Conservation (phyloP, 2,329 filamentous ascomycete species). For the Nakataea oryzae region DNA sequence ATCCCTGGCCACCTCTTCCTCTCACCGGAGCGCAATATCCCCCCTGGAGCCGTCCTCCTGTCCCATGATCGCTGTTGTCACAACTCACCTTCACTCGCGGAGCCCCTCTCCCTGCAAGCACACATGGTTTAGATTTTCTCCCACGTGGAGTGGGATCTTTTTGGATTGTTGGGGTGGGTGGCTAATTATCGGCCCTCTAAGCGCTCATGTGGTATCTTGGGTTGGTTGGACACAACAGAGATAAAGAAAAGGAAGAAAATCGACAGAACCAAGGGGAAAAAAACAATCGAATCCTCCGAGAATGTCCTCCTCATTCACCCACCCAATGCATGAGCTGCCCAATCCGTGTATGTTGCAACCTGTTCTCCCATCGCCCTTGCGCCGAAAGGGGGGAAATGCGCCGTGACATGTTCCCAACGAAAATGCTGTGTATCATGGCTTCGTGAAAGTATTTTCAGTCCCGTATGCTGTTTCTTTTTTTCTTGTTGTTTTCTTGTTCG, state of each 20-base stretch:
- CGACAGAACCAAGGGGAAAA: too few relatives aligned
- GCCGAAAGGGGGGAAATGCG: not conserved
- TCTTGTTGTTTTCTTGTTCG: not conserved
- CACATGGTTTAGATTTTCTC: not conserved
- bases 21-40: too few relatives aligned
- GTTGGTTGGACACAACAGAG: not conserved
- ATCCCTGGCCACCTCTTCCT: too few relatives aligned
- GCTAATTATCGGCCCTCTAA: not conserved
- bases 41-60: too few relatives aligned
- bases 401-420: not conserved
- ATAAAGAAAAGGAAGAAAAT: not conserved
- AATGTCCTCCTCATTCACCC: not conserved
- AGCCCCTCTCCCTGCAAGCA: too few relatives aligned
- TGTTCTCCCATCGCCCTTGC: not conserved
- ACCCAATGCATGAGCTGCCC: not conserved
- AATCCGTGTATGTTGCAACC: not conserved
- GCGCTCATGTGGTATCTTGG: not conserved
- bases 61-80: too few relatives aligned
- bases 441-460: not conserved
- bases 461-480: too few relatives aligned
- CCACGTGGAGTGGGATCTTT: not conserved
- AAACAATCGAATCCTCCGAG: not conserved
- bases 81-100: too few relatives aligned
- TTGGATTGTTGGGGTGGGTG: not conserved
- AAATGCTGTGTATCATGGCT: not conserved